Base-by-base conservation (phyloP, 352 stramenopile species). In the Phytophthora palmivora region DNA sequence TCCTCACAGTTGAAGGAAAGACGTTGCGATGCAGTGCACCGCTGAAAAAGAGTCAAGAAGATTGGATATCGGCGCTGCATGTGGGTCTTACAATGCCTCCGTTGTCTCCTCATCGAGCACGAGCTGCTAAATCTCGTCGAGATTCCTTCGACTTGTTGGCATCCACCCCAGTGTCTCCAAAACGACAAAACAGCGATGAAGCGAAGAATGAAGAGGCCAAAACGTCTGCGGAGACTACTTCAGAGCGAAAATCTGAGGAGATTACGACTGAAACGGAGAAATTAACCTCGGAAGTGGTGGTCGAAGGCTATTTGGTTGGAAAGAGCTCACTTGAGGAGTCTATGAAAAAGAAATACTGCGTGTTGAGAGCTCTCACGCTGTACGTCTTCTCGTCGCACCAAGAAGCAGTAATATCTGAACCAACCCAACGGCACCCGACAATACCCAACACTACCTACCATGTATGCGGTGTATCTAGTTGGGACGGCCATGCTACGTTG, bases 31-130 rank as follows among this genome's bases (percentile, higher is more conserved):
- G 82, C 43, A 87, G 80, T 21, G 85, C 81, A 7, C 82, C 83
- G 16, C 80, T 82, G 34, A 70, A 74, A 32, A 83, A 92, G 43
- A 88, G 74, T 43, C 79, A 79, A 4, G 70, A 82, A n/a, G 79
- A 80, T 28, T 92, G 85, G 85, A 84, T 84, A 2, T 76, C 79
- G 0, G 85, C 82, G 6, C 67, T 94, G 0, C 82, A 92, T 43
- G 88, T 92, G 5, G 81, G 80, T 1, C 62, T 89, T 2, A 89
- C 85, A 1, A 94, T 94, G 85, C 83, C 79, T 15, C 80, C 85
- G 19, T 47, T 94, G 48, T 90, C 83, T 21, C 85, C 85, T 26
- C 81, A 94, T 61, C 83, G 83, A 21, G 85, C 85, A 0, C 65
- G 74, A 28, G 79, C 82, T 9, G 85, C 85, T 0, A 91, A 87